phyloP scores from a whole-genome alignment of 139 green algal species.

The Closterium sp. region DNA sequence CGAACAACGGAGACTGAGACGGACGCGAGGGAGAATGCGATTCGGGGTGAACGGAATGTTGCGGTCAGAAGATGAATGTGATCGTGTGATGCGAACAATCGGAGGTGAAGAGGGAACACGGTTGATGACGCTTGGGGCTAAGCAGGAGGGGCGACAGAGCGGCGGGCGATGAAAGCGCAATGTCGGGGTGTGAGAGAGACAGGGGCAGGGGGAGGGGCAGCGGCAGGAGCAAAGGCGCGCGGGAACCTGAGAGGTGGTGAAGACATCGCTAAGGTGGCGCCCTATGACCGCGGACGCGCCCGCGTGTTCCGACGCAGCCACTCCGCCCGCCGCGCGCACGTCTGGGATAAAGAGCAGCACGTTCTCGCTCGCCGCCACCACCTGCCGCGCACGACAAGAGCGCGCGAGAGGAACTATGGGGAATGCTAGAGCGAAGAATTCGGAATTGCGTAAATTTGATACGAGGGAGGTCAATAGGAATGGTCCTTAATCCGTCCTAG shows the following conservation, averaged over 20 bases:
- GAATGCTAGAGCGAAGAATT: background rate
- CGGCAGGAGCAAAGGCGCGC: background rate
- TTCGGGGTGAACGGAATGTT: no score
- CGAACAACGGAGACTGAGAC: no score
- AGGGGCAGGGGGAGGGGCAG: background rate
- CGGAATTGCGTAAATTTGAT: background rate
- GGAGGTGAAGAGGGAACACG: no score
- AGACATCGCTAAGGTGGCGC: background rate
- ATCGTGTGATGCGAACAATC: no score
- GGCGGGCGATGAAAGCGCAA: no score
- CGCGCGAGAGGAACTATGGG: background rate
- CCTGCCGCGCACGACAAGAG: background rate
- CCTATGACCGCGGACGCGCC: background rate
- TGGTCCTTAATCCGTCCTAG: no score
- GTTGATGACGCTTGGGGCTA: no score
- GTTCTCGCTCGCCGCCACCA: conserved; percentile 10
- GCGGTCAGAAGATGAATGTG: no score
- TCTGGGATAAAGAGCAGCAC: conserved; percentile 7
- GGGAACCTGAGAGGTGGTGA: background rate
- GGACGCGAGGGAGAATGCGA: no score
- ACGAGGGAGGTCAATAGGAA: background rate
- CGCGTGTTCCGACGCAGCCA: background rate
- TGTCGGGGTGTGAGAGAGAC: no score
- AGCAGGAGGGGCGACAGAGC: no score
- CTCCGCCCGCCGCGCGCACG: background rate